Percentiles rank a stretch among this genome's conserved stretches.
Evolutionary conservation across 2,329 filamentous ascomycete species (phyloP).

Genomic region (Diaporthe nobilis): DNA sequence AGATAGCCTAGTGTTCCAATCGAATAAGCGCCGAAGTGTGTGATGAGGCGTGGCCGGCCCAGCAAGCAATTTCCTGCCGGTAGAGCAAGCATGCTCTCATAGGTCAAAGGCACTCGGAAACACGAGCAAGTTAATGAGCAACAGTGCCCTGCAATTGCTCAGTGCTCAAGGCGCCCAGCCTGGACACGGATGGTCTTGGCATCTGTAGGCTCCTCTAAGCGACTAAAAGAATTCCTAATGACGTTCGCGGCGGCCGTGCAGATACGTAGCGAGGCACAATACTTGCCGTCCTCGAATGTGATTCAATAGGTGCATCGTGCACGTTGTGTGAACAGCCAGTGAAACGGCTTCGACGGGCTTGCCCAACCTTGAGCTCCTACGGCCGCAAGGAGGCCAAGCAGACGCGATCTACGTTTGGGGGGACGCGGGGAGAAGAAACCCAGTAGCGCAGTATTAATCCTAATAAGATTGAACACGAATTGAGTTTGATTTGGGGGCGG

Average conservation of each 20-base stretch:
- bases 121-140: background rate
- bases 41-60: background rate
- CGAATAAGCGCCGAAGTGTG: background rate
- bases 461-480: constrained; percentile 6
- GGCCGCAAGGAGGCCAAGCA: background rate
- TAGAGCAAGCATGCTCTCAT: background rate
- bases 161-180: background rate
- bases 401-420: background rate
- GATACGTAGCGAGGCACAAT: background rate
- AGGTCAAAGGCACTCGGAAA: background rate
- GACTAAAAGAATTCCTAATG: background rate
- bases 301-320: background rate
- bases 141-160: background rate
- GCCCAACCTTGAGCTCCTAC: background rate
- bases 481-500: constrained; percentile 26
- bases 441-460: background rate
- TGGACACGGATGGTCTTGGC: background rate
- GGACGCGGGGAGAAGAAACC: background rate
- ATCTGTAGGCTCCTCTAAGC: background rate
- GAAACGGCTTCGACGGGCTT: constrained; percentile 16
- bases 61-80: background rate
- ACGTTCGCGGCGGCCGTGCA: background rate
- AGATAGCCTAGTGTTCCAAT: background rate
- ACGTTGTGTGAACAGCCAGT: constrained; percentile 9
- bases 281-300: background rate